Evolutionary conservation across 208 protist genomes (phyloP), one percentile per base, ranked within the genome.

Genomic region (Trypanosoma caninum): DNA sequence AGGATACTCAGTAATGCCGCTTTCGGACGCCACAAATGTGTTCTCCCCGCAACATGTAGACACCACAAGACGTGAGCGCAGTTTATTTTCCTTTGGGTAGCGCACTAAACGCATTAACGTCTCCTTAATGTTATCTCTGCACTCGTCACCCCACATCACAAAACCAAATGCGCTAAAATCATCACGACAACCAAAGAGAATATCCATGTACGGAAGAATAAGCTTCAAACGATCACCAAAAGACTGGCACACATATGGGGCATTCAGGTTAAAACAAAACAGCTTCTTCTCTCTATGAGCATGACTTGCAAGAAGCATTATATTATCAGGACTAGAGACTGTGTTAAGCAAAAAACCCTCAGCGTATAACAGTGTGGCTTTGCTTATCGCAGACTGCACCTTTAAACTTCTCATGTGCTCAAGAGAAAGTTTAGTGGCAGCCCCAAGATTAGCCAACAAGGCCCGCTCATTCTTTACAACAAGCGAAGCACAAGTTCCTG

Each of bases 401-500:
- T 73, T 72, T 3, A 57, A 53, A 8, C 69, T 72, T 34, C 76
- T 42, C 59, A 91, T 79, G 65, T 84, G 64, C 23, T 73, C 64
- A 48, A 88, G 80, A 51, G 94, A 98, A n/a, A 97, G 65, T 50
- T 98, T 67, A 18, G 84, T 79, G 2, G 85, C 85, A 10, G 98
- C 97, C 40, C 87, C 92, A 28, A 99, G 79, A 74, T 98, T 95
- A 25, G 98, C 93, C 18, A 98, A 64, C 16, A 99, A 76, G 7
- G 95, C 80, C 38, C 90, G 77, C 56, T 98, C 82, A 44, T 93
- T 93, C 35, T 95, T 72, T 13, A 83, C 78, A 41, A 99, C 80
- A 2, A 99, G 72, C 4, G 96, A 93, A 18, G 96, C 98, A 63
- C 98, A 99, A 23, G 95, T 98, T 53, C 98, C 98, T 7, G 96